Percentiles rank a stretch among this genome's conserved stretches.
These are phyloP conservation scores for Corylus heterophylla DNA, from an alignment of 306 rosid species.

Conservation along the genomic window DNA sequence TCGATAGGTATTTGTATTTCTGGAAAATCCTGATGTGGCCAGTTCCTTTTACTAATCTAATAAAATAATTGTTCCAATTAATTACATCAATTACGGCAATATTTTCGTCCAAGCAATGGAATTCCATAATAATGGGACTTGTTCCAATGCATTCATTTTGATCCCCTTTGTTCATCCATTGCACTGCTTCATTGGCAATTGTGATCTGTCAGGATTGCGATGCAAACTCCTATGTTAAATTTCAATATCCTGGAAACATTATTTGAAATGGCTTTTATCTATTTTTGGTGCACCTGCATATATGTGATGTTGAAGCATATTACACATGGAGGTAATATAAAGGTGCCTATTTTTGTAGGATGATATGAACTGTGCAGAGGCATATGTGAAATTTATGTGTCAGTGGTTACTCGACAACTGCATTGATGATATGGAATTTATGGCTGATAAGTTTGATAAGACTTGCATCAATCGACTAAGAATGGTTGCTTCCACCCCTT, in stretches of 20 bases:
- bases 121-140: background rate
- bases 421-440: conserved; percentile 85
- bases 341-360: conserved; percentile 51
- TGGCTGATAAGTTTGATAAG: conserved; percentile 79
- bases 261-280: background rate
- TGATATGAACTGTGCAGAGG: conserved; percentile 97
- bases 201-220: background rate
- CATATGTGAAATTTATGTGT: conserved; percentile 78
- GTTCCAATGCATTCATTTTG: background rate
- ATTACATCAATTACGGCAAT: background rate
- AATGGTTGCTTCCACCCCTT: conserved; percentile 85
- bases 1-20: background rate
- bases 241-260: background rate
- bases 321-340: conserved; percentile 3
- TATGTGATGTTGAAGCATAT: background rate
- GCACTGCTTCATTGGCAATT: background rate
- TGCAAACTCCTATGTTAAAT: background rate
- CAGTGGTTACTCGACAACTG: conserved; percentile 93
- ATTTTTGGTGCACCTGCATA: conserved; percentile 16
- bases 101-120: background rate
- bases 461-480: conserved; percentile 77
- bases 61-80: background rate
- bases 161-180: background rate
- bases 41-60: background rate
- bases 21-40: conserved; percentile 7